Evolutionary conservation across 345 rosid species (phyloP), one percentile per base, ranked within the genome.

Genomic region (Atalantia buxifolia): DNA sequence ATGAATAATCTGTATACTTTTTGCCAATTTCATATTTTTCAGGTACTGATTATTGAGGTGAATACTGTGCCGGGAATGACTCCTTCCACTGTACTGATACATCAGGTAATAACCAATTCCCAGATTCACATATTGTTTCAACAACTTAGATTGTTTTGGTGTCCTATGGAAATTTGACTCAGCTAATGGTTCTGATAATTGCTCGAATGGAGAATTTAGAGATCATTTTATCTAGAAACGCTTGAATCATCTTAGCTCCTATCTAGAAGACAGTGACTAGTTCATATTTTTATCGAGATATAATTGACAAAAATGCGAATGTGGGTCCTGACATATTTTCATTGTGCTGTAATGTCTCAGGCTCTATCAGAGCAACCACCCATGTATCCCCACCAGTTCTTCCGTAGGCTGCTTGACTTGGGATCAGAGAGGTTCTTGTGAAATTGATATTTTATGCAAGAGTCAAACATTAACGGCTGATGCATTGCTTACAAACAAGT

Each of bases 1-100:
- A 73, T 24, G 24, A 10, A 59, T 72, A 31, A 22, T 56, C 8
- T 18, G 4, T 13, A 30, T 12, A 10, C 5, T 53, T 22, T 6
- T 24, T 14, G 19, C 13, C 50, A 25, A 61, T 61, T 56, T 68
- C 69, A 30, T 75, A 67, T 9, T 68, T 71, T 86, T 78, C 89
- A 93, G 98, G 92, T 95, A 59, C 53, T 93, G 84, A 81, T 95
- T 59, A 95, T 95, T 50, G 99, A 95, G 88, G 99, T 90, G 67
- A 93, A 93, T 78, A 93, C 98, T 18, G 94, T 95, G 45, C 99
- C 96, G 0, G 99, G 99, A 83, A 95, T 93, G 99, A 92, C 98
- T 79, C 98, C 97, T 45, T 95, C 98, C 60, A 95, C 98, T 6
- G 98, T 95, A 64, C 77, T 93, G 83, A 93, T 95, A 83, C 98